phyloP scores from a whole-genome alignment of 2,329 filamentous ascomycete genomes.

The Penicillium sp. region DNA sequence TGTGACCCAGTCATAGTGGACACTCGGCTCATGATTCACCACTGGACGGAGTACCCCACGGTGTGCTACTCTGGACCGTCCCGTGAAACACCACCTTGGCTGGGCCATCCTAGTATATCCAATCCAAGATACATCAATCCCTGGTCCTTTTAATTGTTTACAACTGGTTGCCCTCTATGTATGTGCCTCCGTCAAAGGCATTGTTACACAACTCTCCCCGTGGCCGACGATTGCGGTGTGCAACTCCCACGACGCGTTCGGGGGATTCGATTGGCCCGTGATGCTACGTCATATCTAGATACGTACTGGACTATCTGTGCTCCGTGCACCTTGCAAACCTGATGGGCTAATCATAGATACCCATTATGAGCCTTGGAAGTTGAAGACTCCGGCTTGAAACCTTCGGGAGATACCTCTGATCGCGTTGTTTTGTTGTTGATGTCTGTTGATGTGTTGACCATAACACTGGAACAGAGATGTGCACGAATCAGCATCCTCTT shows the following conservation, averaged over 20 bases:
- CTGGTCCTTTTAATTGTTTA: neutral
- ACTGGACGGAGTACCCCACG: conserved; percentile 16
- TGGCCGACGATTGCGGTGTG: neutral
- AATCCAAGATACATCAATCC: conserved; percentile 1
- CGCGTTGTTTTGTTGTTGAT: neutral
- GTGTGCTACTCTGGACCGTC: conserved; percentile 16
- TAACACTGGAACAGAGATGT: neutral
- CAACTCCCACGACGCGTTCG: neutral
- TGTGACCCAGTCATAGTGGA: conserved; percentile 11
- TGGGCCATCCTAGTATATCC: neutral
- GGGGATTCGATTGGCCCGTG: conserved; percentile 15
- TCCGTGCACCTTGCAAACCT: conserved; percentile 8
- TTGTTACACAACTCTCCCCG: neutral
- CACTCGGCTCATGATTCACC: conserved; percentile 1
- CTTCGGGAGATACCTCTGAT: neutral
- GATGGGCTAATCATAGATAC: neutral
- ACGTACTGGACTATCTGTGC: neutral
- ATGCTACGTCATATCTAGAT: conserved; percentile 19
- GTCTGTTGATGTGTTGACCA: neutral
- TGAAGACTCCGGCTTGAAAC: neutral
- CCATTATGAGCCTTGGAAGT: neutral
- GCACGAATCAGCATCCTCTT: neutral
- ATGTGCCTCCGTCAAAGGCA: neutral
- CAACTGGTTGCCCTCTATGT: neutral
- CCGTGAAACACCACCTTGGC: conserved; percentile 7